phyloP scores from a whole-genome alignment of 768 basidiomycete genomes.

The Termitomyces sp. region DNA sequence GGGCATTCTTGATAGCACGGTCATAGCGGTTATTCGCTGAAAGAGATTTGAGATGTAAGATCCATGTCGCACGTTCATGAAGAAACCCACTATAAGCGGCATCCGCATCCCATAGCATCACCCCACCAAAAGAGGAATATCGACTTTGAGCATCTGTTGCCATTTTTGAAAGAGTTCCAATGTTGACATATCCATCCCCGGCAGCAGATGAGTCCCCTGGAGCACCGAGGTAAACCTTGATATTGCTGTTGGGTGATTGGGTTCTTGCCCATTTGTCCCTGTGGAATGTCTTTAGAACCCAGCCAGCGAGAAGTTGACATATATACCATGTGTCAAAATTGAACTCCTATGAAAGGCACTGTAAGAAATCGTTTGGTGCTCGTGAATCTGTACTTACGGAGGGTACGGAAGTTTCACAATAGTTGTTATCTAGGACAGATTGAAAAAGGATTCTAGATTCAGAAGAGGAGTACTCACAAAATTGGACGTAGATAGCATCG shows the following conservation, averaged over 20 bases:
- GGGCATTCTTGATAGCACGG: constrained; percentile 46
- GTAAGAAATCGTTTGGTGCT: not conserved
- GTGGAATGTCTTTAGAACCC: not conserved
- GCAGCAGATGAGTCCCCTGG: constrained; percentile 53
- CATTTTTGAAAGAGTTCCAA: constrained; percentile 40
- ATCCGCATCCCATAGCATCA: constrained; percentile 49
- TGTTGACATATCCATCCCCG: constrained; percentile 50
- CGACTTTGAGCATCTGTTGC: constrained; percentile 43
- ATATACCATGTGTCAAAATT: constrained; percentile 48
- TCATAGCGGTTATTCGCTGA: constrained; percentile 50
- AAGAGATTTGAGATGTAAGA: not conserved
- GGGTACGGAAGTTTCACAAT: constrained; percentile 43
- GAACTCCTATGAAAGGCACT: constrained; percentile 36
- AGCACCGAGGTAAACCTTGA: constrained; percentile 62
- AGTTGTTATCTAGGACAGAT: constrained; percentile 48
- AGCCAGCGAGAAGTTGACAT: not conserved
- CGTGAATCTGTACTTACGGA: constrained; percentile 26
- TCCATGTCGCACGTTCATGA: constrained; percentile 12
- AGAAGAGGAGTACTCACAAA: constrained; percentile 38
- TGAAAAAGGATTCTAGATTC: constrained; percentile 6
- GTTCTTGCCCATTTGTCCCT: constrained; percentile 65
- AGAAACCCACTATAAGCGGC: constrained; percentile 40
- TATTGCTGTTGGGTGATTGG: constrained; percentile 51
- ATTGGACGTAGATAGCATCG: constrained; percentile 73
- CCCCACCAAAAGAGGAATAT: constrained; percentile 61